These are phyloP conservation scores for Fusarium sp. DNA, from an alignment of 2,329 filamentous ascomycete species.

Conservation along the genomic window DNA sequence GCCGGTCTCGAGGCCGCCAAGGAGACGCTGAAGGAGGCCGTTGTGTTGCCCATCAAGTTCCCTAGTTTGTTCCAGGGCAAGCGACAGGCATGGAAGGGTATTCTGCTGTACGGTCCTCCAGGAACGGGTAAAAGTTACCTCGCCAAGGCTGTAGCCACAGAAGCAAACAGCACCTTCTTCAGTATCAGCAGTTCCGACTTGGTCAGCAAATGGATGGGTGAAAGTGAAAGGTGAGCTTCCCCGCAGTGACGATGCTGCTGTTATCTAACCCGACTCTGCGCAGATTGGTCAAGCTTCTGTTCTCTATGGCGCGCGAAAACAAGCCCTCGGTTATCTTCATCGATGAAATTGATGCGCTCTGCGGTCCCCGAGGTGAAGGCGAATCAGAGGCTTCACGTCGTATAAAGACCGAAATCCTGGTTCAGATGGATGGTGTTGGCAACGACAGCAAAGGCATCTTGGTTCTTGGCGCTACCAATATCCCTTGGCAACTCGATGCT, in stretches of 20 bases:
- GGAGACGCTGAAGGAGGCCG: conserved; percentile 96
- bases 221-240: conserved; percentile 84
- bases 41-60: conserved; percentile 98
- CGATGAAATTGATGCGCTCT: conserved; percentile 96
- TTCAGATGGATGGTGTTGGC: conserved; percentile 99
- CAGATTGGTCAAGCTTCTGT: conserved; percentile 94
- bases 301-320: conserved; percentile 98
- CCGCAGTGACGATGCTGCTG: background rate
- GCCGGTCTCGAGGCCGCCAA: conserved; percentile 94
- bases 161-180: conserved; percentile 99
- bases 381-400: conserved; percentile 97
- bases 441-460: conserved; percentile 94
- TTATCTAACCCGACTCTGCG: conserved; percentile 39
- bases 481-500: conserved; percentile 97
- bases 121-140: conserved; percentile 98
- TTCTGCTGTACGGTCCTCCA: conserved; percentile 93
- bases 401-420: conserved; percentile 98
- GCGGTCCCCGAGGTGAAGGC: conserved; percentile 91
- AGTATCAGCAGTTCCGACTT: conserved; percentile 97
- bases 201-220: conserved; percentile 99
- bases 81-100: conserved; percentile 98
- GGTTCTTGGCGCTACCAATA: conserved; percentile 96
- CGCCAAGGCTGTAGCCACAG: conserved; percentile 96
- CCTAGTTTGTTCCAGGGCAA: conserved; percentile 96
- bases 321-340: conserved; percentile 99